A percentile compares a stretch with the other conserved stretches of the same genome.
phyloP scores from a whole-genome alignment of 2,329 filamentous ascomycete species.

The Fulvia fulva region DNA sequence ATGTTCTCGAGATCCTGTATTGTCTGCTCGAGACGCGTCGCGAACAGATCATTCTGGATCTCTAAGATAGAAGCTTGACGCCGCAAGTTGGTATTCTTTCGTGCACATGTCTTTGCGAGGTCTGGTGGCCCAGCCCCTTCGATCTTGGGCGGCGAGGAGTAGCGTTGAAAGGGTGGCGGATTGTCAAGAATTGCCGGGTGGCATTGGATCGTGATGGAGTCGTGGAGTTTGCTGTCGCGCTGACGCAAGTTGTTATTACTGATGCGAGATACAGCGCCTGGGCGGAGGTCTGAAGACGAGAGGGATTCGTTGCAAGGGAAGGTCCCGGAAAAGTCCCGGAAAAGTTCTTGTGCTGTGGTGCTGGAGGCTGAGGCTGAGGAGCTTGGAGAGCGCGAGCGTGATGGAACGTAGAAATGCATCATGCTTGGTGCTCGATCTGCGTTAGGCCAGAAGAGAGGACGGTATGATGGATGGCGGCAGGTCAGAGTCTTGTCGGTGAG shows the following conservation, averaged over 20 bases:
- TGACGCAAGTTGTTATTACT: background rate
- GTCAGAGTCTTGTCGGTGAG: background rate
- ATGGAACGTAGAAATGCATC: background rate
- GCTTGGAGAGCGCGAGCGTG: background rate
- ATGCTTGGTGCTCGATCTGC: background rate
- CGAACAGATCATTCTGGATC: background rate
- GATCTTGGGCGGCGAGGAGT: background rate
- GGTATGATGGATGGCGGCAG: background rate
- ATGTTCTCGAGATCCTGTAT: background rate
- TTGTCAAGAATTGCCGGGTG: conserved; percentile 5
- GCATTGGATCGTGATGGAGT: background rate
- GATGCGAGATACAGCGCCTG: background rate
- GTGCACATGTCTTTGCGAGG: background rate
- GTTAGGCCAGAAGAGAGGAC: background rate
- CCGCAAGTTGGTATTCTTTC: background rate
- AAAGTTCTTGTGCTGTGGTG: background rate
- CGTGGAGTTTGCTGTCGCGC: background rate
- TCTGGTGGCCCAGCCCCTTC: background rate
- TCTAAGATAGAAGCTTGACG: background rate
- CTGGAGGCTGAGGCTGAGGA: background rate
- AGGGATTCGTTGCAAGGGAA: background rate
- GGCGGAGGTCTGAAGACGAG: background rate
- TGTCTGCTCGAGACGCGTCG: background rate
- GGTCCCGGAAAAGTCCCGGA: background rate
- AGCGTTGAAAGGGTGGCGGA: conserved; percentile 3